Evolutionary conservation across 805 yeast species (phyloP).

Genomic region (Candida germanica): DNA sequence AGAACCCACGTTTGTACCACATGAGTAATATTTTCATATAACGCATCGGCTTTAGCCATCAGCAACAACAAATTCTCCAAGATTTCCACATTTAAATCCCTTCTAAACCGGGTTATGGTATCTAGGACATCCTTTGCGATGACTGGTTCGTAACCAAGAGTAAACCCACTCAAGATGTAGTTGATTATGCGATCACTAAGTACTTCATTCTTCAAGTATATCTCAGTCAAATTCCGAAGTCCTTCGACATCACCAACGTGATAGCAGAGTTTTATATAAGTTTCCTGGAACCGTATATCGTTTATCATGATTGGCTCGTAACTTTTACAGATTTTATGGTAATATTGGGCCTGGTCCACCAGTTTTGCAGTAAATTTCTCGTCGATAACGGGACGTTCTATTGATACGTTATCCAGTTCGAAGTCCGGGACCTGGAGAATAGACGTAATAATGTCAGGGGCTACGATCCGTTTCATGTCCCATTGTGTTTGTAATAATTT

Average conservation of each 20-base stretch:
- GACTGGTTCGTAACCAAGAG: slow-evolving; percentile 33
- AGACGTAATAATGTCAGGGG: not conserved
- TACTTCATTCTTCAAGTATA: slow-evolving; percentile 10
- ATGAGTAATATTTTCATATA: slow-evolving; percentile 27
- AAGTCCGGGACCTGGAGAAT: not conserved
- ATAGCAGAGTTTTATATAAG: slow-evolving; percentile 32
- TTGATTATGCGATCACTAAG: slow-evolving; percentile 25
- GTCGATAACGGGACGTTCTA: not conserved
- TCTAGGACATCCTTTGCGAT: slow-evolving; percentile 24
- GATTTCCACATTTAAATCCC: slow-evolving; percentile 19
- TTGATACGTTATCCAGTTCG: not conserved
- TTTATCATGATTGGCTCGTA: slow-evolving; percentile 2
- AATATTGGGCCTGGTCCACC: not conserved
- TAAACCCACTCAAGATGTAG: slow-evolving; percentile 27
- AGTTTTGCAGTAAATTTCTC: not conserved
- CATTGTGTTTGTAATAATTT: not conserved
- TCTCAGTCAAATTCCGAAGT: slow-evolving; percentile 1
- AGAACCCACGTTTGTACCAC: slow-evolving; percentile 27
- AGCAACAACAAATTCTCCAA: slow-evolving; percentile 25
- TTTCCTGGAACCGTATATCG: slow-evolving; percentile 7
- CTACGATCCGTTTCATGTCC: not conserved
- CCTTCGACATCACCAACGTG: slow-evolving; percentile 30
- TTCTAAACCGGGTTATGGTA: slow-evolving; percentile 1
- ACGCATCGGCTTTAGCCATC: slow-evolving; percentile 24
- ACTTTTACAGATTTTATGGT: not conserved